Evolutionary conservation across 257 asterid species (phyloP).

Genomic region (Asclepias syriaca): DNA sequence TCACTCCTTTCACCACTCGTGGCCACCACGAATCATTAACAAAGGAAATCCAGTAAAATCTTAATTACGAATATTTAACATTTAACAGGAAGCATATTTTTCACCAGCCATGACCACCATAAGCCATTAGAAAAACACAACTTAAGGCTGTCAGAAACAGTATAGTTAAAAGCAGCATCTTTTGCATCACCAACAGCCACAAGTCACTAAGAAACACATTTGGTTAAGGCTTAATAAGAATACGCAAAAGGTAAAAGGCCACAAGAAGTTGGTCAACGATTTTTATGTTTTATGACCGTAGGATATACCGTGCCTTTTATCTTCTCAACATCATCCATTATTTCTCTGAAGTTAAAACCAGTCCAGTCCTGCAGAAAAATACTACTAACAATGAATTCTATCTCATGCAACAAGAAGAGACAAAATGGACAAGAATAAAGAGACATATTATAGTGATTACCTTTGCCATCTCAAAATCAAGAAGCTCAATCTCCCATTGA

Average conservation of each 20-base stretch:
- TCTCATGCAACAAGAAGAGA: slow-evolving; percentile 9
- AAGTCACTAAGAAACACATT: not conserved
- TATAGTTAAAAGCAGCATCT: no score
- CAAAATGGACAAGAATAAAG: slow-evolving; percentile 2
- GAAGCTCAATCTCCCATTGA: slow-evolving; percentile 97
- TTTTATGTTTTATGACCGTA: slow-evolving; percentile 18
- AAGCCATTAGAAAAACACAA: not conserved
- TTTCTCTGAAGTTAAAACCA: slow-evolving; percentile 82
- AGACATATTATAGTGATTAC: slow-evolving; percentile 23
- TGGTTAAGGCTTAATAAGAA: not conserved
- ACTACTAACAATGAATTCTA: slow-evolving; percentile 9
- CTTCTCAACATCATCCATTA: slow-evolving; percentile 98
- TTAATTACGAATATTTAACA: not conserved
- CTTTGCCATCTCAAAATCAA: slow-evolving; percentile 90
- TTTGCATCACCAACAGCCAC: not conserved
- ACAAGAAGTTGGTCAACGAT: not conserved
- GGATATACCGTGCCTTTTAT: slow-evolving; percentile 93
- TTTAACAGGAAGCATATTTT: not conserved
- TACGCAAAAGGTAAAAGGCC: not conserved
- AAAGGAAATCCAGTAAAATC: not conserved
- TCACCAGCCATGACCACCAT: not conserved
- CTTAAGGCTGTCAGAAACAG: not conserved
- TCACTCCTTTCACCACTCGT: not conserved
- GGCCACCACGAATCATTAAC: not conserved
- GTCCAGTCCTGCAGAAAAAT: slow-evolving; percentile 87